Conservation (phyloP, 352 stramenopile genomes). For the Thalassiosira oceanica region DNA sequence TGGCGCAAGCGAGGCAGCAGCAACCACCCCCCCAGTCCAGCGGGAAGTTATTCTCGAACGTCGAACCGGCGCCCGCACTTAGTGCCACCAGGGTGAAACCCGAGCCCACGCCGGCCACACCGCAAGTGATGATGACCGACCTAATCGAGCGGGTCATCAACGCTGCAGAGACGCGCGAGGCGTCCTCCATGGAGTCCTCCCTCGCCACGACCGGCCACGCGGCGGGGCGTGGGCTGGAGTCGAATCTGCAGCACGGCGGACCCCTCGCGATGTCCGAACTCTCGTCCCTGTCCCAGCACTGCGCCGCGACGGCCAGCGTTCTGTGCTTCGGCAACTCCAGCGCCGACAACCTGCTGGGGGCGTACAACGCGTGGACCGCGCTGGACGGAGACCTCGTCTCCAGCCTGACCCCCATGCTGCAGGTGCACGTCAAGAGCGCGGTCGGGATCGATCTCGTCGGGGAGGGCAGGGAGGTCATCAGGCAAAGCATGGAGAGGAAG, state of each 20-base stretch:
- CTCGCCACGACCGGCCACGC: conserved; percentile 5
- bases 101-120: background rate
- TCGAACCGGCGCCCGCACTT: conserved; percentile 1
- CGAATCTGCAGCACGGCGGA: conserved; percentile 16
- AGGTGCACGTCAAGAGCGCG: conserved; percentile 56
- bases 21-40: background rate
- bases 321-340: background rate
- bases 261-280: conserved; percentile 39
- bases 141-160: conserved; percentile 43
- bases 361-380: conserved; percentile 20
- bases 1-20: background rate
- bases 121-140: conserved; percentile 2
- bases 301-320: background rate
- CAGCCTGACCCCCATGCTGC: conserved; percentile 53
- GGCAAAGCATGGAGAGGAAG: conserved; percentile 2
- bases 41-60: conserved; percentile 13
- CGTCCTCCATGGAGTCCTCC: conserved; percentile 26
- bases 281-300: conserved; percentile 31
- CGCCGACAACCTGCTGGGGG: background rate
- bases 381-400: conserved; percentile 60
- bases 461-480: conserved; percentile 43
- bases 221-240: conserved; percentile 5
- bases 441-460: conserved; percentile 59
- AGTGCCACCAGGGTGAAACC: background rate
- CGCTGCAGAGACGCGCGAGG: conserved; percentile 32